Base-by-base conservation (phyloP, 345 rosid genomes). In the Sisymbrium irio region DNA sequence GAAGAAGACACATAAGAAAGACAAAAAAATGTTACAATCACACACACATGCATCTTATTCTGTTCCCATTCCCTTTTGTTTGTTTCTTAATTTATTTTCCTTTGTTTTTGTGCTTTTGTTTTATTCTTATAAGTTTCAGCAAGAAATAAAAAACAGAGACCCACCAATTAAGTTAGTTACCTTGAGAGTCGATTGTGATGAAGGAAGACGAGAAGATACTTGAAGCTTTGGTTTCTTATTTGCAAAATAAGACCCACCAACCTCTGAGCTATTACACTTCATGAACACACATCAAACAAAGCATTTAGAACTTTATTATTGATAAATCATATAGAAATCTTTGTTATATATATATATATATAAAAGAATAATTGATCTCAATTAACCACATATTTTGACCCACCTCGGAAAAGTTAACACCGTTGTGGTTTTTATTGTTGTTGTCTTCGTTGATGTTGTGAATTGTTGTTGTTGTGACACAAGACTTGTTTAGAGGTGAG, bases 221-320 rank as follows among this genome's bases (percentile, higher is more conserved):
- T 89, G 99, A 82, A 84, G 84, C 86, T 85, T 95, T 39, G 91
- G 92, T 82, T 90, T 95, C 93, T 95, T 95, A 63, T 69, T 76
- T 27, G 73, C 76, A 39, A 27, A 25, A 47, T 67, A 47, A 72
- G 87, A 79, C 71, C 89, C 97, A 74, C 88, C 86, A 54, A 74
- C 81, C 55, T 79, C 84, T 68, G 74, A 76, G 84, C 97, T 82
- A 73, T 84, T 85, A 81, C 93, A 80, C 99, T 95, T 40, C 71
- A 71, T 10, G n/a, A 50, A 60, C 41, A 17, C 6, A 58, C 62
- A 67, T 41, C 3, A 5, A 67, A 27, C 25, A 32, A 18, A 56
- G 19, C 11, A 10, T 17, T 9, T 6, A 37, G 6, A 18, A 22
- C 9, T 42, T 14, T 35, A 15, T 27, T 56, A 42, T 7, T 32